Conservation (phyloP, 2,329 filamentous ascomycete genomes). For the Chrysosporium keratinophilum region DNA sequence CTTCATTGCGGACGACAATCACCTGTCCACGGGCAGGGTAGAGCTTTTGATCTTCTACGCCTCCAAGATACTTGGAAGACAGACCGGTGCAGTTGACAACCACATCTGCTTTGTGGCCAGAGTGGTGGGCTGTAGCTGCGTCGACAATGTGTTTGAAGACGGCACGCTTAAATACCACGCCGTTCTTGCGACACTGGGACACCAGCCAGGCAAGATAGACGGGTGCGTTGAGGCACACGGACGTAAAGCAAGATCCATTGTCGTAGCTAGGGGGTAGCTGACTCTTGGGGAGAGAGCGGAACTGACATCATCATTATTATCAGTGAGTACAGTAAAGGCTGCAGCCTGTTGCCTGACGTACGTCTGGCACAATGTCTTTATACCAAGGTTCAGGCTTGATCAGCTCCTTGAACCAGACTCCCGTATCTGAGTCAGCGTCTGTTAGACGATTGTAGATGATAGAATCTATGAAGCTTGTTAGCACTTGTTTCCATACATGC, state of each 20-base stretch:
- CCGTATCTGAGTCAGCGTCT: slow-evolving; percentile 47
- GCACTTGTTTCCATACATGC: neutral
- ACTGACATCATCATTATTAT: slow-evolving; percentile 33
- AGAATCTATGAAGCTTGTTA: slow-evolving; percentile 20
- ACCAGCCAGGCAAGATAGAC: slow-evolving; percentile 80
- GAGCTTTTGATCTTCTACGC: slow-evolving; percentile 65
- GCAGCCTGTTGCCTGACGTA: slow-evolving; percentile 25
- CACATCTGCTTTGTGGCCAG: slow-evolving; percentile 50
- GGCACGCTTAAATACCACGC: slow-evolving; percentile 56
- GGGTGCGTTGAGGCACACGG: slow-evolving; percentile 82
- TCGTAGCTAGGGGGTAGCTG: slow-evolving; percentile 57
- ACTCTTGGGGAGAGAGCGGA: slow-evolving; percentile 46
- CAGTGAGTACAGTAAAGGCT: too few species aligned
- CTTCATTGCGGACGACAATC: slow-evolving; percentile 70
- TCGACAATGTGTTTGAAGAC: slow-evolving; percentile 61
- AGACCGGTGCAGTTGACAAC: slow-evolving; percentile 81
- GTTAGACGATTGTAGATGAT: slow-evolving; percentile 52
- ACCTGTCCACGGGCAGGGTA: slow-evolving; percentile 73
- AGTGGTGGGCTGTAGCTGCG: slow-evolving; percentile 51
- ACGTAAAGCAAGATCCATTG: slow-evolving; percentile 65
- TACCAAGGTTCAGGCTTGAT: slow-evolving; percentile 63
- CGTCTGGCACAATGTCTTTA: slow-evolving; percentile 58
- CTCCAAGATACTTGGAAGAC: slow-evolving; percentile 62
- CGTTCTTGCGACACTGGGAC: slow-evolving; percentile 64
- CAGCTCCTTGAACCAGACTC: slow-evolving; percentile 56